A percentile compares a stretch with the other conserved stretches of the same genome.
Evolutionary conservation across 176 grass and related monocot species (phyloP).

Genomic region (Rhynchospora pubera): DNA sequence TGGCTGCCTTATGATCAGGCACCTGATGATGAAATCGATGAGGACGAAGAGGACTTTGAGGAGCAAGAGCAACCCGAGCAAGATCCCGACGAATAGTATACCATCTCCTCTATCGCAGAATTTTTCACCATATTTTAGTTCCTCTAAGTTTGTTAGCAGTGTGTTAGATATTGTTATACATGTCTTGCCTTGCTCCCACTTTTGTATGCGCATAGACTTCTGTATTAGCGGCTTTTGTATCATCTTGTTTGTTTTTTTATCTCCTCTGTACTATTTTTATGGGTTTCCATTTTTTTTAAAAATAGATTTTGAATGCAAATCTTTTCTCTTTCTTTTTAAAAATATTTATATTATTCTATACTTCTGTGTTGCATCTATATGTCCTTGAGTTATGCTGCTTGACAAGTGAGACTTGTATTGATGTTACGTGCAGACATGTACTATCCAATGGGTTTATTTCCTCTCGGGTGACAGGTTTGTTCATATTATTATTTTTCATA

Average conservation of each 20-base stretch:
- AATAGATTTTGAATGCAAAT: background rate
- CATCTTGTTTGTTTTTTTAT: background rate
- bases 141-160: background rate
- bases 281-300: background rate
- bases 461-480: background rate
- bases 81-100: background rate
- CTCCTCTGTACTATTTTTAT: background rate
- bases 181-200: background rate
- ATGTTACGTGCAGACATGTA: background rate
- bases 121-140: background rate
- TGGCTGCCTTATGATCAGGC: background rate
- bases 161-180: background rate
- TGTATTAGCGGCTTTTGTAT: background rate
- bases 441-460: background rate
- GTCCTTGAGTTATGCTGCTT: background rate
- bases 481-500: background rate
- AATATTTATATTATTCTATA: background rate
- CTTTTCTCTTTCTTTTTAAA: background rate
- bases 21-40: conserved; percentile 15
- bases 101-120: background rate
- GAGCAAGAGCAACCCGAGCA: background rate
- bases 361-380: too few relatives aligned
- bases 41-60: conserved; percentile 10
- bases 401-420: background rate
- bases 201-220: background rate